phyloP scores from a whole-genome alignment of 345 rosid genomes.

The Fremontodendron californicum region DNA sequence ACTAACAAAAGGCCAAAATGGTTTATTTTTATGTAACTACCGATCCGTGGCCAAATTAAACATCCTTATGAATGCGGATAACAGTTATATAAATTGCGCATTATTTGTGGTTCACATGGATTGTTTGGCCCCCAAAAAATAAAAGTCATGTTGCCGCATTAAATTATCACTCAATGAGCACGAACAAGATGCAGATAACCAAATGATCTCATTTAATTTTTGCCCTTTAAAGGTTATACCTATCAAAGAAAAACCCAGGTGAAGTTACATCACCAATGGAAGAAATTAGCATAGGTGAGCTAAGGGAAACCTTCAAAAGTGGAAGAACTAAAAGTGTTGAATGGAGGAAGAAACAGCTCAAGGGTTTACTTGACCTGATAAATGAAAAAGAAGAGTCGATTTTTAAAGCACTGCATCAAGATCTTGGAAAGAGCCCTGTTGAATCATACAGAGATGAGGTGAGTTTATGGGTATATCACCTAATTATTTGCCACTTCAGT shows the following conservation, averaged over 20 bases:
- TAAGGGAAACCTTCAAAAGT: slow-evolving; percentile 48
- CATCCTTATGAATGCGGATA: too few species aligned
- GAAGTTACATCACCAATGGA: slow-evolving; percentile 7
- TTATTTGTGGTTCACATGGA: too few species aligned
- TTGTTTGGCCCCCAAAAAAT: too few species aligned
- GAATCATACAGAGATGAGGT: slow-evolving; percentile 83
- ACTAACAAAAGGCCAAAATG: too few species aligned
- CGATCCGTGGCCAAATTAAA: too few species aligned
- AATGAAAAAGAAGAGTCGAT: slow-evolving; percentile 51
- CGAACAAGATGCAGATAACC: background rate
- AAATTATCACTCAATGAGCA: too few species aligned
- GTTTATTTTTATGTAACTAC: too few species aligned
- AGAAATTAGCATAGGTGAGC: slow-evolving; percentile 39
- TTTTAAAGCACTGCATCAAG: slow-evolving; percentile 50
- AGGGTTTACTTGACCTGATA: slow-evolving; percentile 49
- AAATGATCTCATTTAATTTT: background rate
- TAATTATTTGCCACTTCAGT: background rate
- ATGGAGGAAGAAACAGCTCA: slow-evolving; percentile 80
- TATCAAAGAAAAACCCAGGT: background rate
- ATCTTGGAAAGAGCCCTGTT: slow-evolving; percentile 76
- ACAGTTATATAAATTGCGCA: too few species aligned
- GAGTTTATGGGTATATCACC: background rate
- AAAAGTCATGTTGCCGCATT: too few species aligned
- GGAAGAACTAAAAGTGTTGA: slow-evolving; percentile 54
- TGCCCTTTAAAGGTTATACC: background rate